phyloP scores from a whole-genome alignment of 768 basidiomycete species.

The Amanita phalloides region DNA sequence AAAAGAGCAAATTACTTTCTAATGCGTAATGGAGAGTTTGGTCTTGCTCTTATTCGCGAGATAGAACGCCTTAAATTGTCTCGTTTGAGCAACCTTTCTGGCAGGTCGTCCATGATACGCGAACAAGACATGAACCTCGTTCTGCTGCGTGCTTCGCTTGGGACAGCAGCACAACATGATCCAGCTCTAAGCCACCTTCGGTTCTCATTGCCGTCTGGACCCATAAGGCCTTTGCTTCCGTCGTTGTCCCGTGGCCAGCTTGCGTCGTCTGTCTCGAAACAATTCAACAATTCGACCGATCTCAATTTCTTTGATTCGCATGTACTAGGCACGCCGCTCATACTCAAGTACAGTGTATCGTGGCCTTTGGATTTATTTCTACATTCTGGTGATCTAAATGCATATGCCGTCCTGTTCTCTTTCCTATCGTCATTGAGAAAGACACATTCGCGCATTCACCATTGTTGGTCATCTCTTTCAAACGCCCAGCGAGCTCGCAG shows the following conservation, averaged over 20 bases:
- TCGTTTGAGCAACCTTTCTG: constrained; percentile 58
- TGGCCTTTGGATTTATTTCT: constrained; percentile 93
- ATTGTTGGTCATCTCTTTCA: constrained; percentile 79
- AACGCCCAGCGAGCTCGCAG: constrained; percentile 77
- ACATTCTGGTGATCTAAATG: constrained; percentile 57
- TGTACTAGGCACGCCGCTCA: constrained; percentile 70
- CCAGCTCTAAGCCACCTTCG: constrained; percentile 61
- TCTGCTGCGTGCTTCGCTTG: constrained; percentile 77
- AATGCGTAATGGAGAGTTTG: constrained; percentile 81
- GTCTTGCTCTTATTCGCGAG: constrained; percentile 74
- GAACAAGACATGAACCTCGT: constrained; percentile 88
- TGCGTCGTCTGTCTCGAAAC: constrained; percentile 25
- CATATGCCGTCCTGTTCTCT: constrained; percentile 70
- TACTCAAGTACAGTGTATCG: constrained; percentile 57
- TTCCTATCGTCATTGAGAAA: constrained; percentile 80
- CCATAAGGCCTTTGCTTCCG: constrained; percentile 72
- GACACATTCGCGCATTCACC: constrained; percentile 69
- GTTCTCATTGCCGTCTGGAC: constrained; percentile 73
- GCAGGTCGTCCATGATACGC: constrained; percentile 65
- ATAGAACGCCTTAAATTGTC: constrained; percentile 77
- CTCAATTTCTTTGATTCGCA: constrained; percentile 55
- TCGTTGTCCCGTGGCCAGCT: constrained; percentile 39
- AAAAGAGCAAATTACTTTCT: constrained; percentile 83
- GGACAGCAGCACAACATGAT: constrained; percentile 83
- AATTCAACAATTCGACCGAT: constrained; percentile 19